Conservation (phyloP, 2,329 filamentous ascomycete species). For the Neonectria magnoliae region DNA sequence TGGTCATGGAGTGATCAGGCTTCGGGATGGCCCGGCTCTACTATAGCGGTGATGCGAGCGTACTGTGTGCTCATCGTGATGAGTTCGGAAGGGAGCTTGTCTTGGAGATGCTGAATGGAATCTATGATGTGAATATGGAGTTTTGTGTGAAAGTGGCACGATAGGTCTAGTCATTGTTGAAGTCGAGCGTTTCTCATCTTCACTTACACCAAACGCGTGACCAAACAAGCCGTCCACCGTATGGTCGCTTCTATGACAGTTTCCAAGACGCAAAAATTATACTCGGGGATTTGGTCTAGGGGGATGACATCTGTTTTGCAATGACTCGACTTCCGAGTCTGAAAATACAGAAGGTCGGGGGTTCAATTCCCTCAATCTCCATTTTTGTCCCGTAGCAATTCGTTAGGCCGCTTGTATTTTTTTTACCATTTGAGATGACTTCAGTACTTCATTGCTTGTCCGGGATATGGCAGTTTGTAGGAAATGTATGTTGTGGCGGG, state of each 20-base stretch:
- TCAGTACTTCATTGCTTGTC: too few relatives aligned
- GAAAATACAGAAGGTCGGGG: constrained; percentile 3
- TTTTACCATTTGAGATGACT: not conserved
- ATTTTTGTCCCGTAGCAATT: not conserved
- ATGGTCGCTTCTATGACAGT: not conserved
- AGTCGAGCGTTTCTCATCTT: not conserved
- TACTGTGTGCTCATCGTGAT: not conserved
- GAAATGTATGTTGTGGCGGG: too few relatives aligned
- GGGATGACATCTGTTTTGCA: constrained; percentile 3
- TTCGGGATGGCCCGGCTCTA: not conserved
- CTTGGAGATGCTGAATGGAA: not conserved
- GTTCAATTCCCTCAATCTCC: constrained; percentile 10
- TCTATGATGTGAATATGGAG: not conserved
- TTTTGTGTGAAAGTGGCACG: not conserved
- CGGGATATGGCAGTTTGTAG: too few relatives aligned
- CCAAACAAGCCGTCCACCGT: not conserved
- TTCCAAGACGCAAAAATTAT: not conserved
- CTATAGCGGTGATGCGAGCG: not conserved
- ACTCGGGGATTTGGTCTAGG: constrained; percentile 6
- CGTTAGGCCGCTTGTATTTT: not conserved
- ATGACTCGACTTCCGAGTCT: not conserved
- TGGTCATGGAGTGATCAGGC: not conserved
- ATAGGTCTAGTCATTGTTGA: not conserved
- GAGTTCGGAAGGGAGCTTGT: not conserved
- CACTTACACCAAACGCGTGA: not conserved